phyloP scores from a whole-genome alignment of 176 grass and related monocot genomes.

The Triticum turgidum region DNA sequence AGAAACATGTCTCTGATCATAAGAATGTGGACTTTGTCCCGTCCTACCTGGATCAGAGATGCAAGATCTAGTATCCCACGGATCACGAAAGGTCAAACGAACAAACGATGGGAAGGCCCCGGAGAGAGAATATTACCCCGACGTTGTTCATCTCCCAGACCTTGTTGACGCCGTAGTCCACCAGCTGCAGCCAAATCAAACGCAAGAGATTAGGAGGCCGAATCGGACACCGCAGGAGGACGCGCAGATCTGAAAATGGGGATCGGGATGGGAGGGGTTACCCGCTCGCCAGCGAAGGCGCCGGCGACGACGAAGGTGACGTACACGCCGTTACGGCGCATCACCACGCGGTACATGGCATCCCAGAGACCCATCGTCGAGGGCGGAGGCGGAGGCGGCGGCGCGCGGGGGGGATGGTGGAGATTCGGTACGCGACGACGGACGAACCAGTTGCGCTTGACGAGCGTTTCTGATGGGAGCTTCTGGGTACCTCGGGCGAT shows the following conservation, averaged over 20 bases:
- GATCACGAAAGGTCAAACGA: background rate
- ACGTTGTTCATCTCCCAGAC: slow-evolving; percentile 80
- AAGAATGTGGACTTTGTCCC: background rate
- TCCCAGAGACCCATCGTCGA: slow-evolving; percentile 55
- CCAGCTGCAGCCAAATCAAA: slow-evolving; percentile 45
- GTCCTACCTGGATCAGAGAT: background rate
- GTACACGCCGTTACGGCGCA: slow-evolving; percentile 91
- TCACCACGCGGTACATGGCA: slow-evolving; percentile 70
- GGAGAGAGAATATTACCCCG: slow-evolving; percentile 43
- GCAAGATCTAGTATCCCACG: background rate
- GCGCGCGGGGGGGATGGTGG: background rate
- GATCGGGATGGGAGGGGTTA: slow-evolving; percentile 11
- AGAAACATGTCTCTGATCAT: background rate
- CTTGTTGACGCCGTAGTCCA: slow-evolving; percentile 80
- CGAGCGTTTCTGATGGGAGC: background rate
- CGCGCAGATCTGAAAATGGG: slow-evolving; percentile 23
- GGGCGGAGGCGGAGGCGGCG: slow-evolving; percentile 12
- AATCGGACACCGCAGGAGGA: background rate
- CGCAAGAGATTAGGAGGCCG: background rate
- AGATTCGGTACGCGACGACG: background rate
- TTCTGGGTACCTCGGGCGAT: background rate
- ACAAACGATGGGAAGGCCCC: background rate
- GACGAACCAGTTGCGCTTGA: background rate
- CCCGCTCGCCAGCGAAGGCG: slow-evolving; percentile 85
- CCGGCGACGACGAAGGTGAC: slow-evolving; percentile 88